Percentiles rank a stretch among this genome's conserved stretches.
These are phyloP conservation scores for Tricholoma hemisulphureum DNA, from an alignment of 768 basidiomycete species.

Conservation along the genomic window DNA sequence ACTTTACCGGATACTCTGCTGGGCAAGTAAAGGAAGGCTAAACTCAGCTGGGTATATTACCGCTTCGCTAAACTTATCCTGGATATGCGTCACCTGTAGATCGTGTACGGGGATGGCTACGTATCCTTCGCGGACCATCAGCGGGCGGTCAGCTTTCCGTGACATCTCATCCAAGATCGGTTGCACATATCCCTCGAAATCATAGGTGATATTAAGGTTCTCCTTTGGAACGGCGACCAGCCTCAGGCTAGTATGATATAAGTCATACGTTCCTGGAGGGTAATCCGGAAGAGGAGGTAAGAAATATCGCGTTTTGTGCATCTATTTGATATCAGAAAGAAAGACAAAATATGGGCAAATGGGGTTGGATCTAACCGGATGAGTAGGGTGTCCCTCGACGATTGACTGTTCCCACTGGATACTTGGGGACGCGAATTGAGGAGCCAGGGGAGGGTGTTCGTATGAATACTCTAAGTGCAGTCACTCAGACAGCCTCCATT, in stretches of 20 bases:
- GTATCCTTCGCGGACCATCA: slow-evolving; percentile 34
- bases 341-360: neutral
- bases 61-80: slow-evolving; percentile 48
- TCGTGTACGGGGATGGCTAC: slow-evolving; percentile 55
- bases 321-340: slow-evolving; percentile 30
- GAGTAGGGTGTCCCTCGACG: slow-evolving; percentile 59
- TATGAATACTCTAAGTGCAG: slow-evolving; percentile 42
- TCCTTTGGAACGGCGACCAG: slow-evolving; percentile 45
- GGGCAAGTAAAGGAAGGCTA: slow-evolving; percentile 43
- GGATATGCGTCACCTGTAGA: slow-evolving; percentile 49
- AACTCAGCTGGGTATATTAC: slow-evolving; percentile 43
- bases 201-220: slow-evolving; percentile 46
- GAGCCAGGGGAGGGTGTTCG: slow-evolving; percentile 45
- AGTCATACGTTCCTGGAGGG: slow-evolving; percentile 47
- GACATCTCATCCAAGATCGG: slow-evolving; percentile 44
- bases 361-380: slow-evolving; percentile 44
- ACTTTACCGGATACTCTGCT: slow-evolving; percentile 53
- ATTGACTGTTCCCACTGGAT: slow-evolving; percentile 63
- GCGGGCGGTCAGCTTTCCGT: slow-evolving; percentile 32
- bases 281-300: slow-evolving; percentile 48
- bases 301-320: slow-evolving; percentile 57
- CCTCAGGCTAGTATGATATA: slow-evolving; percentile 48
- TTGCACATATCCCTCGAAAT: slow-evolving; percentile 43
- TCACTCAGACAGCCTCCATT: neutral
- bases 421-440: slow-evolving; percentile 45